phyloP scores from a whole-genome alignment of 2,329 filamentous ascomycete genomes.

The Cytospora chrysosperma region DNA sequence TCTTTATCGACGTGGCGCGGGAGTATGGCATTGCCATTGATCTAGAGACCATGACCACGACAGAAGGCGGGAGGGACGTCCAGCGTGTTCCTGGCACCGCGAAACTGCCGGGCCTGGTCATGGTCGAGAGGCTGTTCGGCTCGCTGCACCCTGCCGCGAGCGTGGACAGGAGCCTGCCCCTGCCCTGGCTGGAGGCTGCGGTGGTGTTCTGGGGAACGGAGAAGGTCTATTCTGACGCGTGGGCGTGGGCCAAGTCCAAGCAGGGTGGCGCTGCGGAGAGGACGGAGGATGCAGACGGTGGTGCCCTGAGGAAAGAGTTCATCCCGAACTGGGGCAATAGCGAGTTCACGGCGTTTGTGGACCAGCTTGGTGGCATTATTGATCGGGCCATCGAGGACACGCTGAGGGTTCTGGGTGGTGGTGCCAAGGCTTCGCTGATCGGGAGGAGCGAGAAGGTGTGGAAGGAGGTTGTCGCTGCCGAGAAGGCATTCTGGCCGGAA shows the following conservation, averaged over 20 bases:
- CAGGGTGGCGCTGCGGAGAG: slow-evolving; percentile 28
- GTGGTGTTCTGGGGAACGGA: slow-evolving; percentile 79
- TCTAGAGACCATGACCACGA: slow-evolving; percentile 27
- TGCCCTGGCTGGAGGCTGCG: slow-evolving; percentile 63
- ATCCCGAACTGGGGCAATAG: slow-evolving; percentile 67
- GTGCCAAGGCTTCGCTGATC: slow-evolving; percentile 36
- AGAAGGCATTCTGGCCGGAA: slow-evolving; percentile 59
- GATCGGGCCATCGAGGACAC: slow-evolving; percentile 50
- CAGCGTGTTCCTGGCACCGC: slow-evolving; percentile 30
- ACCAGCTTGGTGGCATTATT: slow-evolving; percentile 52
- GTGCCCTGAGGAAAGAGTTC: slow-evolving; percentile 62
- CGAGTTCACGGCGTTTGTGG: slow-evolving; percentile 61
- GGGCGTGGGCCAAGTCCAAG: slow-evolving; percentile 50
- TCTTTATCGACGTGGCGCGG: slow-evolving; percentile 64
- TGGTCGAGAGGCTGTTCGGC: slow-evolving; percentile 51
- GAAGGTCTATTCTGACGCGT: slow-evolving; percentile 59
- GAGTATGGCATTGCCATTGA: slow-evolving; percentile 58
- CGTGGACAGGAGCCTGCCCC: slow-evolving; percentile 25
- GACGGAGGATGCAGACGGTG: slow-evolving; percentile 59
- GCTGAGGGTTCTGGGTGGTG: slow-evolving; percentile 33
- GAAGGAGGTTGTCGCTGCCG: slow-evolving; percentile 53
- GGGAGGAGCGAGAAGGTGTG: slow-evolving; percentile 45
- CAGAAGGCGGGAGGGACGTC: slow-evolving; percentile 8
- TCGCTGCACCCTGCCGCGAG: slow-evolving; percentile 48
- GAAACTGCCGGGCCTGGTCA: slow-evolving; percentile 40